Conservation (phyloP, 345 rosid genomes). For the Chamaenerion angustifolium region DNA sequence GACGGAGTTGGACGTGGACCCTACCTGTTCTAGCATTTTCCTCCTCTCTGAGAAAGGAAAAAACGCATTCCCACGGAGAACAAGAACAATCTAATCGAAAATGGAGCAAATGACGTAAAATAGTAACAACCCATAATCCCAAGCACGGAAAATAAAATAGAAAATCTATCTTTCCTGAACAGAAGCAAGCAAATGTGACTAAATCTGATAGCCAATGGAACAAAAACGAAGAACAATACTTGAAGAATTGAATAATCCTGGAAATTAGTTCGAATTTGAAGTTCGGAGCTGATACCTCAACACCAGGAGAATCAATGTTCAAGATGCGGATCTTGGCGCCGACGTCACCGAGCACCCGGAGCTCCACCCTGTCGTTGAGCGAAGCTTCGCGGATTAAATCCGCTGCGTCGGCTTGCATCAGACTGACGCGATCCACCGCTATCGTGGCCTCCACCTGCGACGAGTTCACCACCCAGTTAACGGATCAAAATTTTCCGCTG, state of each 20-base stretch:
- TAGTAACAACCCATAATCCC: not conserved
- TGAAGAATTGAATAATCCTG: not conserved
- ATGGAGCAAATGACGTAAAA: not conserved
- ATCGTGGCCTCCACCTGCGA: constrained; percentile 70
- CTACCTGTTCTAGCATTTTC: not conserved
- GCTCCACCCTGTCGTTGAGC: constrained; percentile 72
- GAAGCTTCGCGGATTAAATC: constrained; percentile 75
- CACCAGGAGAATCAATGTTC: constrained; percentile 86
- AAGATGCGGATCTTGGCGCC: constrained; percentile 92
- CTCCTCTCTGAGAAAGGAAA: not conserved
- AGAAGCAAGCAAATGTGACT: no score
- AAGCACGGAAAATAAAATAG: no score
- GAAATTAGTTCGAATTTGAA: not conserved
- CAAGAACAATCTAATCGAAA: not conserved
- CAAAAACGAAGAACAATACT: no score
- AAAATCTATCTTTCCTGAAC: no score
- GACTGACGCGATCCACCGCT: constrained; percentile 66
- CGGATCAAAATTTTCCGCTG: not conserved
- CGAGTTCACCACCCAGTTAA: not conserved
- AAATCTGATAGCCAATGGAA: no score
- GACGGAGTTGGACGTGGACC: not conserved
- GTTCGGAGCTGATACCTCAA: constrained; percentile 37
- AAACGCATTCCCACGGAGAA: not conserved
- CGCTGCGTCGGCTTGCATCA: constrained; percentile 70
- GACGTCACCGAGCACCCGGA: constrained; percentile 67